Evolutionary conservation across 306 rosid genomes (phyloP).

Genomic region (Quercus mongolica): DNA sequence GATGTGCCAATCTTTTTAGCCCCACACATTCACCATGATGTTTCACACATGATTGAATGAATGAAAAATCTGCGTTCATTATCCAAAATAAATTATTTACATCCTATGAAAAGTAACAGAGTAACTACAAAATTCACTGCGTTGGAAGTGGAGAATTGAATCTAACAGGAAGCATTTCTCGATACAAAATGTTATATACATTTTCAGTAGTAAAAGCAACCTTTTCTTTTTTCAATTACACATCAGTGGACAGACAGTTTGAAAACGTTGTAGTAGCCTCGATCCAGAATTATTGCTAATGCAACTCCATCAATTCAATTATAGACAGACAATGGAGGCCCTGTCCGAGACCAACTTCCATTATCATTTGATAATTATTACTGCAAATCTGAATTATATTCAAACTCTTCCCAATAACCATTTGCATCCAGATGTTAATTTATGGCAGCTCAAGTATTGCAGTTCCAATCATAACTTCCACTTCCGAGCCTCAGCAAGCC

Average conservation of each 20-base stretch:
- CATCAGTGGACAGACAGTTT: slow-evolving; percentile 1
- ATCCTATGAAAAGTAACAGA: neutral
- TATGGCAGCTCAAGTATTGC: slow-evolving; percentile 18
- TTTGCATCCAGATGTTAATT: slow-evolving; percentile 7
- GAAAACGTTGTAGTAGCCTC: neutral
- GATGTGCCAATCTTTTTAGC: no score
- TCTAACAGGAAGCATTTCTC: neutral
- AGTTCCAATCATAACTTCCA: slow-evolving; percentile 32
- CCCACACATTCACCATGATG: no score
- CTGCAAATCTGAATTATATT: slow-evolving; percentile 16
- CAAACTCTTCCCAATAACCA: slow-evolving; percentile 10
- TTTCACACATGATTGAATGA: no score
- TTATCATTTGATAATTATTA: neutral
- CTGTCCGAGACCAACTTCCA: slow-evolving; percentile 2
- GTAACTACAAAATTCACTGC: neutral
- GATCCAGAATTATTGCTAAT: slow-evolving; percentile 14
- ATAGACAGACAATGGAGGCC: neutral
- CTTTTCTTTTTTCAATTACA: neutral
- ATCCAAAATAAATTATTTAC: neutral
- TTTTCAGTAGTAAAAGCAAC: slow-evolving; percentile 10
- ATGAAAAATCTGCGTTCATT: no score
- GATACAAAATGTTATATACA: slow-evolving; percentile 27
- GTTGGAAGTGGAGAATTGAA: neutral
- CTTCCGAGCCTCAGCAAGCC: slow-evolving; percentile 19
- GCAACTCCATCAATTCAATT: neutral